Evolutionary conservation across 345 rosid species (phyloP), one percentile per base, ranked within the genome.

Genomic region (Psidium guajava): DNA sequence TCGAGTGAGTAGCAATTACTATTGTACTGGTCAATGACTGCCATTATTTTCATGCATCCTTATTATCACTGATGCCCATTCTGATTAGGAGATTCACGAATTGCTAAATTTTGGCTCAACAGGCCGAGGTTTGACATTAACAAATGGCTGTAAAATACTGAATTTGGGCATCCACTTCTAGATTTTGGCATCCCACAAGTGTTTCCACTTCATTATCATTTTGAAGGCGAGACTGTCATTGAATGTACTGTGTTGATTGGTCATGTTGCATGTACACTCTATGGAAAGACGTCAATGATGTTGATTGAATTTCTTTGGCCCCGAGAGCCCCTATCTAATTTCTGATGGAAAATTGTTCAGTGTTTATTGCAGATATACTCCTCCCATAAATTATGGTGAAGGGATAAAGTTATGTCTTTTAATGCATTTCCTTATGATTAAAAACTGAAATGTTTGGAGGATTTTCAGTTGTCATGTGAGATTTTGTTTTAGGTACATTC

Each of bases 1-100:
- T 97, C 89, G 85, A 92, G 99, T 97, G 91, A 93, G 95, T 85
- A 49, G 22, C 12, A 12, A 32, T 44, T 86, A 82, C 24, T 18
- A 53, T 51, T 51, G 15, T 40, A 56, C 47, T 25, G 85, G 5
- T 57, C 28, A 28, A 59, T 83, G 54, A 57, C 13, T 69, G 80
- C 80, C 80, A 69, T 69, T 36, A 36, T 69, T 69, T 69, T 36
- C 82, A 49, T 47, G 80, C 47, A 20, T 69, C 24, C 47, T 36
- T 14, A 18, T 69, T 36, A 11, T 32, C 40, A 36, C 14, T 36
- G 80, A 69, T 69, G 80, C 21, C 80, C 36, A 16, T 42, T 2
- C 80, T 69, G 80, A 69, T 18, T 69, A 20, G 25, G 80, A 32
- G 47, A 8, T 47, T 9, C 80, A 20, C 80, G 18, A 64, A 69